phyloP scores from a whole-genome alignment of 2,329 filamentous ascomycete genomes.

The Colletotrichum lupini region DNA sequence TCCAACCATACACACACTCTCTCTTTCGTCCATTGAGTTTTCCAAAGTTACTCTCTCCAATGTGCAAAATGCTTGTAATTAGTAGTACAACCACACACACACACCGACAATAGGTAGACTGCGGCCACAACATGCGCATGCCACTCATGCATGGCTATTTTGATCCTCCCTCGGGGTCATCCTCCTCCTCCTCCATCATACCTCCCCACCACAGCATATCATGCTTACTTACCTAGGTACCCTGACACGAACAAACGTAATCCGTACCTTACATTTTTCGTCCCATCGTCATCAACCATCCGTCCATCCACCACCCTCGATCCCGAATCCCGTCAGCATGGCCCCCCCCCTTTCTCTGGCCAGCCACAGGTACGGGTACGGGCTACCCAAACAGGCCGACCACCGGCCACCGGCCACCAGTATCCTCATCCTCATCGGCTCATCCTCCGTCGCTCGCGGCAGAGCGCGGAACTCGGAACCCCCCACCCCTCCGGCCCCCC shows the following conservation, averaged over 20 bases:
- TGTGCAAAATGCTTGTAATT: too few relatives aligned
- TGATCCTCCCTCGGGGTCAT: slow-evolving; percentile 4
- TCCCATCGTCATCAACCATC: neutral
- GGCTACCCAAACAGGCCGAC: too few relatives aligned
- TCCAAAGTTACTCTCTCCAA: too few relatives aligned
- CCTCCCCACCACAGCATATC: neutral
- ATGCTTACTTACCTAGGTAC: neutral
- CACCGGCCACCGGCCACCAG: too few relatives aligned
- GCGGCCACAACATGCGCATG: neutral
- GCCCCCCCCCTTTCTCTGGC: too few relatives aligned
- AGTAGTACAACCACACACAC: neutral
- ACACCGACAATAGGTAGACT: neutral
- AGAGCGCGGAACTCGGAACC: neutral
- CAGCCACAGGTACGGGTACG: too few relatives aligned
- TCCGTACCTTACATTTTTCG: neutral
- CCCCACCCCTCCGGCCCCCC: too few relatives aligned
- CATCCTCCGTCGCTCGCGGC: too few relatives aligned
- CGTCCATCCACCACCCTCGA: too few relatives aligned
- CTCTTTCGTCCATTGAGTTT: too few relatives aligned
- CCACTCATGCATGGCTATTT: slow-evolving; percentile 22
- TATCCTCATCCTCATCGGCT: too few relatives aligned
- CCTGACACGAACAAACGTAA: too few relatives aligned
- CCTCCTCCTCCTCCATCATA: neutral
- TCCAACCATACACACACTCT: neutral
- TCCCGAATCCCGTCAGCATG: neutral